Base-by-base conservation (phyloP, 73 alveolate genomes). In the Stentor coeruleus region DNA sequence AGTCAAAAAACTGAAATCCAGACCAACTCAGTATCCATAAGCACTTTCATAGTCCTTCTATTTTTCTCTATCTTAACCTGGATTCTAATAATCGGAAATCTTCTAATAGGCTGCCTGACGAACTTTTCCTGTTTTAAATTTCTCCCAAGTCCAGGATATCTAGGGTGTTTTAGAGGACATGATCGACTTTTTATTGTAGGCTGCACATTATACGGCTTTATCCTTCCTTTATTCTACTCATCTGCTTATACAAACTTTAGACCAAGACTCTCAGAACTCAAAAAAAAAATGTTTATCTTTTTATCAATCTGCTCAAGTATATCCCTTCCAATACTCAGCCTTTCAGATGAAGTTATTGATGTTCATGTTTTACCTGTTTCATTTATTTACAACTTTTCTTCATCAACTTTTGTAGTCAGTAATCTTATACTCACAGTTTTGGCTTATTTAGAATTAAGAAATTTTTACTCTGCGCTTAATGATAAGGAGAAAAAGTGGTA, bases 111-210 rank as follows among this genome's bases (percentile, higher is more conserved):
- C 33, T 66, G 79, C 79, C 33, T 66, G 36, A 66, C 79, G 0
- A 66, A 66, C 33, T 66, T 66, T 66, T 26, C 79, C 0, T 66
- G 79, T 40, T 66, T 40, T 26, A 66, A 20, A 11, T 66, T 66
- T 33, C 14, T 66, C 1, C 79, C 79, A 28, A 66, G 40, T 1
- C 79, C 37, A 31, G 37, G 40, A 11, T 66, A 66, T 33, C n/a
- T 66, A 11, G 79, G 79, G 49, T 66, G 79, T 31, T 66, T 66
- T 2, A 20, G 79, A 66, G 79, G 79, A 26, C 79, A 66, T 66
- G 79, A 66, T 31, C n/a, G 79, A 31, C 20, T 66, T 31, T 66
- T 66, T 31, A 66, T 66, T 26, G 79, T 33, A 20, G n/a, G 40
- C 15, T 66, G 79, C 39, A 66, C 79, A 0, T 66, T 66, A 11